phyloP scores from a whole-genome alignment of 306 rosid species.

The Vigna unguiculata region DNA sequence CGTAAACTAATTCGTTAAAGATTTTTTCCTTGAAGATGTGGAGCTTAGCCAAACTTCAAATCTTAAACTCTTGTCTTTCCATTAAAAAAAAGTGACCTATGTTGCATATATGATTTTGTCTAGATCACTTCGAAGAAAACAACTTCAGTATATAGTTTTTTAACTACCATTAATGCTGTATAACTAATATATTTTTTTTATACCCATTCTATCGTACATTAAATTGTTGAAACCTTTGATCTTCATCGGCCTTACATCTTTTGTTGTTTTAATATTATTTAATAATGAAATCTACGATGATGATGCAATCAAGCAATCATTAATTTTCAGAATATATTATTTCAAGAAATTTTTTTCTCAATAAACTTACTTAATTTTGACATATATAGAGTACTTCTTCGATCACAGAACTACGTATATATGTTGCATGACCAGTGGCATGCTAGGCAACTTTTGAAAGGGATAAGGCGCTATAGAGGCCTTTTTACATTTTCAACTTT shows the following conservation, averaged over 20 bases:
- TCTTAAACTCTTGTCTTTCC: constrained; percentile 12
- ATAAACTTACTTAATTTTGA: not conserved
- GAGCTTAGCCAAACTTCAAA: constrained; percentile 39
- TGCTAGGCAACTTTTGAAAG: constrained; percentile 28
- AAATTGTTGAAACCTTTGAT: no score
- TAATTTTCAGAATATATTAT: no score
- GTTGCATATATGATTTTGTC: constrained; percentile 10
- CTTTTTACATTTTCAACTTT: not conserved
- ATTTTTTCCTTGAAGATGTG: constrained; percentile 30
- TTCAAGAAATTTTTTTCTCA: not conserved
- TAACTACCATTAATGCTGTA: not conserved
- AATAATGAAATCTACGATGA: no score
- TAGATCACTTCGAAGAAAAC: constrained; percentile 18
- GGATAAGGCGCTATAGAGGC: constrained; percentile 17
- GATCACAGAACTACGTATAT: not conserved
- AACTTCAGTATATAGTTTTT: not conserved
- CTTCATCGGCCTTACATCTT: no score
- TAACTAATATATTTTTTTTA: not conserved
- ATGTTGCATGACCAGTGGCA: constrained; percentile 34
- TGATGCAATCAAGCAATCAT: no score
- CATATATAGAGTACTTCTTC: no score
- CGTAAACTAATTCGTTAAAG: not conserved
- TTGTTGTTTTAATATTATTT: no score
- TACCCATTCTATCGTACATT: no score
- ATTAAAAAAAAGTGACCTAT: not conserved